A percentile compares a stretch with the other conserved stretches of the same genome.
These are phyloP conservation scores for Chionographis japonica DNA, from an alignment of 106 monocot species.

Conservation along the genomic window DNA sequence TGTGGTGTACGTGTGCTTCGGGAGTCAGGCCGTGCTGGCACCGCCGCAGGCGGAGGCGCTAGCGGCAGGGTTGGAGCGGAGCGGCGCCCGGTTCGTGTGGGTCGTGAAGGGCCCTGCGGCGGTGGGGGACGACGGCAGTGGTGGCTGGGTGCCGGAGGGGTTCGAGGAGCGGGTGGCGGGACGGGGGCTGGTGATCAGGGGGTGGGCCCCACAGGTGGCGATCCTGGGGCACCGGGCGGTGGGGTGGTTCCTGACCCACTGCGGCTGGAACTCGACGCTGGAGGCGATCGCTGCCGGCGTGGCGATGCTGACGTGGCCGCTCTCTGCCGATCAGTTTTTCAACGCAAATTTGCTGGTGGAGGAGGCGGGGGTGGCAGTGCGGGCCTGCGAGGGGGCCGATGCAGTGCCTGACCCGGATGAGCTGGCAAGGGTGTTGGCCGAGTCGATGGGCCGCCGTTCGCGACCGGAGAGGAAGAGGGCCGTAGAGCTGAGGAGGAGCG, in stretches of 20 bases:
- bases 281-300: slow-evolving; percentile 42
- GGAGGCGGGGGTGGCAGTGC: slow-evolving; percentile 22
- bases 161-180: slow-evolving; percentile 25
- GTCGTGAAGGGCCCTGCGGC: background rate
- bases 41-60: slow-evolving; percentile 18
- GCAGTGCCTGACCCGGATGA: slow-evolving; percentile 22
- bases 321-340: slow-evolving; percentile 48
- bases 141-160: slow-evolving; percentile 6
- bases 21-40: slow-evolving; percentile 27
- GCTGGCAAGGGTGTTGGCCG: slow-evolving; percentile 16
- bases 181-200: slow-evolving; percentile 23
- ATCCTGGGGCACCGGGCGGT: slow-evolving; percentile 38
- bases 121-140: background rate
- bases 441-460: slow-evolving; percentile 4
- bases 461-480: background rate
- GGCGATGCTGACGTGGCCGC: slow-evolving; percentile 56
- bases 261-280: slow-evolving; percentile 72
- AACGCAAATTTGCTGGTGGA: slow-evolving; percentile 39
- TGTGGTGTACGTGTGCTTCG: slow-evolving; percentile 53
- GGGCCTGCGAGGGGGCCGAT: slow-evolving; percentile 18
- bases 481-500: slow-evolving; percentile 3
- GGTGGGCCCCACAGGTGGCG: slow-evolving; percentile 49
- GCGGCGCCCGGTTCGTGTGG: slow-evolving; percentile 38
- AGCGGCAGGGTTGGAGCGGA: slow-evolving; percentile 29
- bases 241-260: slow-evolving; percentile 59